Conservation (phyloP, 2,329 filamentous ascomycete species). For the Fusarium metavorans region DNA sequence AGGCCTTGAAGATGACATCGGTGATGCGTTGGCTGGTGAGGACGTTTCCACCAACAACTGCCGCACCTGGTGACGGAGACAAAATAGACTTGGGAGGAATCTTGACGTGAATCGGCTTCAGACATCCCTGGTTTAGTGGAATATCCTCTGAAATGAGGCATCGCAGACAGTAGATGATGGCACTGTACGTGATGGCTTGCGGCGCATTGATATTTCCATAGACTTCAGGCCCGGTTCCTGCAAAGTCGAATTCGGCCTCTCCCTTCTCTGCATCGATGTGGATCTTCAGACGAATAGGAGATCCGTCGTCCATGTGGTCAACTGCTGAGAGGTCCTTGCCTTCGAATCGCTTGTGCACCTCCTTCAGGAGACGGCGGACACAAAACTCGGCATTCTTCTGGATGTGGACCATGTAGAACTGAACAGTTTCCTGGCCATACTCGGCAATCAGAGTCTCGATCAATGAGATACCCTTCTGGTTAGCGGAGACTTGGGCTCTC, state of each 20-base stretch:
- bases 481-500: slow-evolving; percentile 86
- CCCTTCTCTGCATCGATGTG: slow-evolving; percentile 81
- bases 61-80: slow-evolving; percentile 80
- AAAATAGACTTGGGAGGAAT: slow-evolving; percentile 81
- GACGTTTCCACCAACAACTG: slow-evolving; percentile 86
- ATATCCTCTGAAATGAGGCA: slow-evolving; percentile 85
- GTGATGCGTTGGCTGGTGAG: slow-evolving; percentile 59
- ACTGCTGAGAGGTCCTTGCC: slow-evolving; percentile 77
- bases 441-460: slow-evolving; percentile 81
- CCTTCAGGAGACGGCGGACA: slow-evolving; percentile 78
- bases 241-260: slow-evolving; percentile 84
- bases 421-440: slow-evolving; percentile 81
- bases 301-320: slow-evolving; percentile 89
- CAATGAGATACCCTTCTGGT: slow-evolving; percentile 86
- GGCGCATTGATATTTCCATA: slow-evolving; percentile 87
- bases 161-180: slow-evolving; percentile 89
- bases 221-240: slow-evolving; percentile 82
- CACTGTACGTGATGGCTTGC: slow-evolving; percentile 83
- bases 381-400: slow-evolving; percentile 83
- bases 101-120: slow-evolving; percentile 79
- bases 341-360: slow-evolving; percentile 76
- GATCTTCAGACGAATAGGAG: slow-evolving; percentile 79
- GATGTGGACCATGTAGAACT: slow-evolving; percentile 87
- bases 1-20: slow-evolving; percentile 72
- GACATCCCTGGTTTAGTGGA: slow-evolving; percentile 84